These are phyloP conservation scores for Microsporum ferrugineum DNA, from an alignment of 2,329 filamentous ascomycete genomes.

Conservation along the genomic window DNA sequence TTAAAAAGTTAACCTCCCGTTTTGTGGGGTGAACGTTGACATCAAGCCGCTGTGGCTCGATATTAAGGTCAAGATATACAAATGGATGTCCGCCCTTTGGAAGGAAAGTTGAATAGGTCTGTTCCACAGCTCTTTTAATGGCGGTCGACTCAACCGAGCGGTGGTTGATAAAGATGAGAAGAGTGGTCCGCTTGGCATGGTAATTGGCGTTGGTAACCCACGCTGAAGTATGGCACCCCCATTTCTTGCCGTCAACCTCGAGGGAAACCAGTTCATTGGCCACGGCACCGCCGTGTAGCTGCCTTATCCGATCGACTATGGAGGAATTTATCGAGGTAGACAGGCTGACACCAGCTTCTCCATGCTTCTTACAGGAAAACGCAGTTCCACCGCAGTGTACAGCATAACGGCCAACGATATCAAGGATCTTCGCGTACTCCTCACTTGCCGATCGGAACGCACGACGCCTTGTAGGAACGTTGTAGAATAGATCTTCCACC, in stretches of 20 bases:
- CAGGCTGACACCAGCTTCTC: slow-evolving; percentile 71
- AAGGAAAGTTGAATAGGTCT: slow-evolving; percentile 74
- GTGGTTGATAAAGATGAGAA: slow-evolving; percentile 94
- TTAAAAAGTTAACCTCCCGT: slow-evolving; percentile 89
- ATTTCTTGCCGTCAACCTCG: slow-evolving; percentile 57
- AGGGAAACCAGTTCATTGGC: slow-evolving; percentile 82
- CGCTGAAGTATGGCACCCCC: slow-evolving; percentile 72
- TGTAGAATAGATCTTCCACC: slow-evolving; percentile 95
- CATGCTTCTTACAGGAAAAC: slow-evolving; percentile 94
- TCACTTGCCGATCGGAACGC: slow-evolving; percentile 88
- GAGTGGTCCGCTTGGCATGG: slow-evolving; percentile 73
- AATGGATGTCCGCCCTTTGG: slow-evolving; percentile 94
- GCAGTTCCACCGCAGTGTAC: slow-evolving; percentile 84
- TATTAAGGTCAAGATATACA: slow-evolving; percentile 80
- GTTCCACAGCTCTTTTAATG: slow-evolving; percentile 82
- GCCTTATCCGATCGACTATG: slow-evolving; percentile 71
- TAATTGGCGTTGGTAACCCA: slow-evolving; percentile 91
- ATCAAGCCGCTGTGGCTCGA: slow-evolving; percentile 83
- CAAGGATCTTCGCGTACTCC: slow-evolving; percentile 95
- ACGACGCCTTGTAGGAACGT: slow-evolving; percentile 72
- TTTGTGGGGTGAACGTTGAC: slow-evolving; percentile 98
- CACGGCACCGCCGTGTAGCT: slow-evolving; percentile 72
- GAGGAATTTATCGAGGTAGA: slow-evolving; percentile 64
- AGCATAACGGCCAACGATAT: slow-evolving; percentile 85
- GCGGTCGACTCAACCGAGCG: slow-evolving; percentile 79